These are phyloP conservation scores for Sugiyamaella japonica DNA, from an alignment of 1,139 yeast species.

Conservation along the genomic window DNA sequence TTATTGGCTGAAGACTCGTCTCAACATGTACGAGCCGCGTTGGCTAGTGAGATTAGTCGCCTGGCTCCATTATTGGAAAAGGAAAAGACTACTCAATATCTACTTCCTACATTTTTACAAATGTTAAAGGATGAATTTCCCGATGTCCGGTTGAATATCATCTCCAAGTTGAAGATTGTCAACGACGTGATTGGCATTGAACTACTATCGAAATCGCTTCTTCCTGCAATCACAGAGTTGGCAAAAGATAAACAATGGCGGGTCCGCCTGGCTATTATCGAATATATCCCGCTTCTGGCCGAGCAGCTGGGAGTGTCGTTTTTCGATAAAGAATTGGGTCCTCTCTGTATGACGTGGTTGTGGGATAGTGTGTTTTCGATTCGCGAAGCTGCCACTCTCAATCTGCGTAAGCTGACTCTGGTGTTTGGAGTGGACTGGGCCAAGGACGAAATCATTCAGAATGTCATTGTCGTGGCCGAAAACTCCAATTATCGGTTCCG, in stretches of 20 bases:
- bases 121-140: slow-evolving; percentile 98
- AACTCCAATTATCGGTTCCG: slow-evolving; percentile 80
- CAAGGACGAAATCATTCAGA: slow-evolving; percentile 73
- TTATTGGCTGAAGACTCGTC: slow-evolving; percentile 86
- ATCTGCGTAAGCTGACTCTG: slow-evolving; percentile 73
- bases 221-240: slow-evolving; percentile 94
- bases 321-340: slow-evolving; percentile 87
- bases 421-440: slow-evolving; percentile 97
- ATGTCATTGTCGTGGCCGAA: slow-evolving; percentile 57
- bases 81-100: slow-evolving; percentile 75
- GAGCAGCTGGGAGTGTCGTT: slow-evolving; percentile 91
- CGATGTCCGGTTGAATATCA: slow-evolving; percentile 91
- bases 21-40: slow-evolving; percentile 88
- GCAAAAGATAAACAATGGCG: slow-evolving; percentile 99
- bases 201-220: slow-evolving; percentile 75
- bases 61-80: slow-evolving; percentile 85
- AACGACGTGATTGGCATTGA: slow-evolving; percentile 94
- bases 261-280: slow-evolving; percentile 94
- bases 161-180: slow-evolving; percentile 85
- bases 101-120: slow-evolving; percentile 83
- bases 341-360: slow-evolving; percentile 91
- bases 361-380: slow-evolving; percentile 98
- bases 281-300: slow-evolving; percentile 94
- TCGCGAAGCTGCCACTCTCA: slow-evolving; percentile 92
- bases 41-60: slow-evolving; percentile 85